These are phyloP conservation scores for Pseudocercospora musae DNA, from an alignment of 2,329 filamentous ascomycete genomes.

Conservation along the genomic window DNA sequence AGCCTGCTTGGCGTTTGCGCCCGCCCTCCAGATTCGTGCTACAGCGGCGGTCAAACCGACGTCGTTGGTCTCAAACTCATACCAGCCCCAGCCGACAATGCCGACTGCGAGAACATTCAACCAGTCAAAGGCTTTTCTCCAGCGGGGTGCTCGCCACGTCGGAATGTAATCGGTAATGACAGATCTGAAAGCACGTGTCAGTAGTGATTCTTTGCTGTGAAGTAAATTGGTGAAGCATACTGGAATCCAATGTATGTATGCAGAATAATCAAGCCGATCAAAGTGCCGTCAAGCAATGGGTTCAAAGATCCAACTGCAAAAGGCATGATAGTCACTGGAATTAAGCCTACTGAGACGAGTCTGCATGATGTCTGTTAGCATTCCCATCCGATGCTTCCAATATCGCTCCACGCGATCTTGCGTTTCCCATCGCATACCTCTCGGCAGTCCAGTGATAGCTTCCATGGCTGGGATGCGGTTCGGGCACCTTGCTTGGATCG, in stretches of 20 bases:
- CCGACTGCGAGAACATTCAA: slow-evolving; percentile 73
- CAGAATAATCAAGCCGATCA: slow-evolving; percentile 78
- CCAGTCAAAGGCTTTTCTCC: slow-evolving; percentile 70
- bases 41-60: slow-evolving; percentile 89
- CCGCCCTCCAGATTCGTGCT: slow-evolving; percentile 82
- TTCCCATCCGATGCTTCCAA: background rate
- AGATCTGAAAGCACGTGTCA: slow-evolving; percentile 44
- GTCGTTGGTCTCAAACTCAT: slow-evolving; percentile 99
- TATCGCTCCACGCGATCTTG: background rate
- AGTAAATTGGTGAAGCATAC: slow-evolving; percentile 39
- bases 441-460: slow-evolving; percentile 99
- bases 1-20: slow-evolving; percentile 22
- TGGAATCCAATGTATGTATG: slow-evolving; percentile 97
- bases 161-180: slow-evolving; percentile 92
- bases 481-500: slow-evolving; percentile 74
- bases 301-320: slow-evolving; percentile 91
- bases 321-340: slow-evolving; percentile 84
- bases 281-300: slow-evolving; percentile 79
- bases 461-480: slow-evolving; percentile 73
- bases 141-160: slow-evolving; percentile 62
- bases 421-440: slow-evolving; percentile 46
- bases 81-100: slow-evolving; percentile 80
- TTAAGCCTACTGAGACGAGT: slow-evolving; percentile 71
- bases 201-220: background rate
- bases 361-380: slow-evolving; percentile 42